Base-by-base conservation (phyloP, 139 green algal genomes). In the Chloropicon primus region DNA sequence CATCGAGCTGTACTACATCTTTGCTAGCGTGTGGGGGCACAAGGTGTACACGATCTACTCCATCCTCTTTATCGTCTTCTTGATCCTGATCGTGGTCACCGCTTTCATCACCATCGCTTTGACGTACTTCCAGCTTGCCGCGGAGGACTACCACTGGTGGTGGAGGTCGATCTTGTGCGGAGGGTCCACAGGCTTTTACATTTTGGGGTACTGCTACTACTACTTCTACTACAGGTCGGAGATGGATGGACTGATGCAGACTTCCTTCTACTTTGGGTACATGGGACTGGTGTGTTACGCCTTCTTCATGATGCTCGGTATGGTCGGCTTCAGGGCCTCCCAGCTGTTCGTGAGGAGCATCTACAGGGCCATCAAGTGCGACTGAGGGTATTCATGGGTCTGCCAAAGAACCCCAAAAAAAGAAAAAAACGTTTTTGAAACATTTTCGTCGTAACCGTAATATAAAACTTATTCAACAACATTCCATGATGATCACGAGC, bases 1-100 rank as follows among this genome's bases (percentile, higher is more conserved):
- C 89, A 96, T 98, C 53, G 93, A 98, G 91, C 89, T 98, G 21
- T 96, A 97, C 87, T 98, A 98, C 88, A 96, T 98, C 82, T 98
- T 97, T 80, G 89, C 89, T 53, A 91, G 76, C 82, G 89, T 99
- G 74, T 98, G 94, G 94, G 93, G 93, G 29, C 92, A 98, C 87
- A 98, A 98, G 87, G 84, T 96, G 25, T 97, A 97, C 89, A 94
- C 89, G 75, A 95, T 97, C 81, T 97, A 92, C 84, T 88, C 84
- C 79, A 96, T 97, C 83, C 90, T 97, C 25, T 92, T 93, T 82
- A 94, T 97, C 74, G 93, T 97, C 23, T 97, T 96, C 80, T 83
- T 91, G 80, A 96, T 97, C 81, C 86, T 97, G 2, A 77, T 96
- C 71, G 88, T 97, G 25, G 93, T 97, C 26, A 97, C 93, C 1